Conservation (phyloP, 371 early-diverging fungal genomes). For the Nematocida sp. region DNA sequence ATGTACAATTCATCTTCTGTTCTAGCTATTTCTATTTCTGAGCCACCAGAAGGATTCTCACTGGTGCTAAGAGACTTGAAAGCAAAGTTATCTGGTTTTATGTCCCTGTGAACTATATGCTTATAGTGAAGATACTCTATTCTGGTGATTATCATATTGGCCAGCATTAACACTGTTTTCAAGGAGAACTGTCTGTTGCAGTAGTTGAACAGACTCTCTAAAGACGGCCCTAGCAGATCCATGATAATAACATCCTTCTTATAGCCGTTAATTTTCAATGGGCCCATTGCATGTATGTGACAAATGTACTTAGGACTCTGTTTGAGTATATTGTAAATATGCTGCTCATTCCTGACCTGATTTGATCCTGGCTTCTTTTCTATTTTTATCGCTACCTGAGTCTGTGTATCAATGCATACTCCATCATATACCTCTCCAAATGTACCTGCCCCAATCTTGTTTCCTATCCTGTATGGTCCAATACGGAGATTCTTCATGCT, state of each 20-base stretch:
- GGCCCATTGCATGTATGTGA: slow-evolving; percentile 65
- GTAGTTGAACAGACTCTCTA: slow-evolving; percentile 95
- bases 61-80: no score
- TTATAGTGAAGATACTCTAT: slow-evolving; percentile 86
- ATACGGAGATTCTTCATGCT: slow-evolving; percentile 70
- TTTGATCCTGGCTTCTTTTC: slow-evolving; percentile 65
- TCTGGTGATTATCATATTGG: slow-evolving; percentile 80
- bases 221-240: slow-evolving; percentile 90
- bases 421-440: slow-evolving; percentile 97
- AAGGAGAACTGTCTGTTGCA: slow-evolving; percentile 87
- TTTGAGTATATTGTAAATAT: slow-evolving; percentile 65
- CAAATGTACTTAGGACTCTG: slow-evolving; percentile 60
- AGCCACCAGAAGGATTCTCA: slow-evolving; percentile 76
- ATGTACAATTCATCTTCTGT: slow-evolving; percentile 70
- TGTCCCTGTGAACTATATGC: slow-evolving; percentile 91
- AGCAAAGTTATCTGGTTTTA: slow-evolving; percentile 98
- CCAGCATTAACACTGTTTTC: slow-evolving; percentile 92
- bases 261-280: slow-evolving; percentile 55
- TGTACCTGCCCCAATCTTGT: slow-evolving; percentile 92
- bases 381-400: slow-evolving; percentile 68
- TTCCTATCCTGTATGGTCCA: slow-evolving; percentile 83
- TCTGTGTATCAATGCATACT: slow-evolving; percentile 60
- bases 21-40: slow-evolving; percentile 72
- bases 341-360: slow-evolving; percentile 67
- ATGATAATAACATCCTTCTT: slow-evolving; percentile 71